These are phyloP conservation scores for Glaciozyma antarctica DNA, from an alignment of 768 basidiomycete species.

Conservation along the genomic window DNA sequence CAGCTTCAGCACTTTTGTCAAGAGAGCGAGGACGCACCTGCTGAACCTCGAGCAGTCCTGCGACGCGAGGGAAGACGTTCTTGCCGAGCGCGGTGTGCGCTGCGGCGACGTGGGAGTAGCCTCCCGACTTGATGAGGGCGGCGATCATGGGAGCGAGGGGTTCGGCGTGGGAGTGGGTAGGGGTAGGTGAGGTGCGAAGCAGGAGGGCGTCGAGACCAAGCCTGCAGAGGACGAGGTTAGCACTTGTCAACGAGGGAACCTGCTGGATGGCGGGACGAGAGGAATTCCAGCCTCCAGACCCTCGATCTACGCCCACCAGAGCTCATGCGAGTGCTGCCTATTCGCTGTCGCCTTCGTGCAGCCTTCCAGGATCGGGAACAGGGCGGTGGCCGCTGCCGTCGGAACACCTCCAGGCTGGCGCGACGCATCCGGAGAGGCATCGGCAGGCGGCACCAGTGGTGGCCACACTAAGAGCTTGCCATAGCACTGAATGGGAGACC, in stretches of 20 bases:
- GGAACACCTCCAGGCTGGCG: too few relatives aligned
- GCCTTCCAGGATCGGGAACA: too few relatives aligned
- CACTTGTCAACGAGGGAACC: neutral
- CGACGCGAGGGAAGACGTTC: constrained; percentile 83
- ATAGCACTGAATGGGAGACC: too few relatives aligned
- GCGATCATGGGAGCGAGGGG: constrained; percentile 72
- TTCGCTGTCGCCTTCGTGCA: too few relatives aligned
- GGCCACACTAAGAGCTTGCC: too few relatives aligned
- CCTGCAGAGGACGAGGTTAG: constrained; percentile 13
- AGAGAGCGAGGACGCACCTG: constrained; percentile 41
- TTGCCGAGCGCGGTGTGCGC: constrained; percentile 87
- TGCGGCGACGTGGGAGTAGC: constrained; percentile 82
- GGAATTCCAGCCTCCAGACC: neutral
- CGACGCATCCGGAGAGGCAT: too few relatives aligned
- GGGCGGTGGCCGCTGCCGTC: too few relatives aligned
- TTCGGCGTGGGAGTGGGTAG: constrained; percentile 63
- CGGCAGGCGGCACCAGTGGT: too few relatives aligned
- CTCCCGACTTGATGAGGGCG: constrained; percentile 46
- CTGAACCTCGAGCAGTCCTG: constrained; percentile 77
- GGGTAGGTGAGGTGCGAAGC: constrained; percentile 61
- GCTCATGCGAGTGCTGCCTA: too few relatives aligned
- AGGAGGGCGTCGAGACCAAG: constrained; percentile 51
- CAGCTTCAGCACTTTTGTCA: neutral
- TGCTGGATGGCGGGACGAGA: neutral
- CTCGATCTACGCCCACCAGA: too few relatives aligned